Percentiles rank a stretch among this genome's conserved stretches.
These are phyloP conservation scores for Exophiala lecanii-corni DNA, from an alignment of 2,329 filamentous ascomycete genomes.

Conservation along the genomic window DNA sequence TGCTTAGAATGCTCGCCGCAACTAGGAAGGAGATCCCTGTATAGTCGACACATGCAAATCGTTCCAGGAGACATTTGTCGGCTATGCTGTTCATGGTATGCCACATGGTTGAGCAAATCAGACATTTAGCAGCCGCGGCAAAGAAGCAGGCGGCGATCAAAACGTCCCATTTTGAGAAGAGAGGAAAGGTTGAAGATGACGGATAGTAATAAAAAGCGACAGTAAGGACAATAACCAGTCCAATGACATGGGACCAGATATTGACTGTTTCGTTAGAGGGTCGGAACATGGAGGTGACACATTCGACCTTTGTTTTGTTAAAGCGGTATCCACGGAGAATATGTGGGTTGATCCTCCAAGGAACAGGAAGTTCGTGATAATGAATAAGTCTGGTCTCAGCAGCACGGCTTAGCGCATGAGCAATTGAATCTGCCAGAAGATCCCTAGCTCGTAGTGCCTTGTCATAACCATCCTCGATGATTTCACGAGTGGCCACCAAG, in stretches of 20 bases:
- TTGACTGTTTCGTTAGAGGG: conserved; percentile 93
- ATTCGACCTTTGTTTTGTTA: conserved; percentile 83
- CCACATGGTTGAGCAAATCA: conserved; percentile 94
- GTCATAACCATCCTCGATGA: conserved; percentile 76
- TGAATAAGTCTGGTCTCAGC: conserved; percentile 75
- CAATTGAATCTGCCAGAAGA: conserved; percentile 77
- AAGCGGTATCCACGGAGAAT: conserved; percentile 92
- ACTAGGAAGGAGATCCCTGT: conserved; percentile 95
- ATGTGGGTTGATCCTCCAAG: conserved; percentile 93
- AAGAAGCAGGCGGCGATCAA: conserved; percentile 93
- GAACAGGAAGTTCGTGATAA: conserved; percentile 84
- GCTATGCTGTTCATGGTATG: conserved; percentile 98
- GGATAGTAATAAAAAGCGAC: conserved; percentile 97
- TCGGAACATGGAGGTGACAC: conserved; percentile 74
- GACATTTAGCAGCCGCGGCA: conserved; percentile 88
- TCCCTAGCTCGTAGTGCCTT: conserved; percentile 78
- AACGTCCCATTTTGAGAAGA: conserved; percentile 82
- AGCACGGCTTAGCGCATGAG: conserved; percentile 69
- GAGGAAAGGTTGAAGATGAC: conserved; percentile 74
- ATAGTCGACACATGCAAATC: conserved; percentile 97
- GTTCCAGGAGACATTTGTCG: conserved; percentile 80
- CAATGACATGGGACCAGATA: conserved; percentile 94
- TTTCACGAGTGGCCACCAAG: conserved; percentile 66
- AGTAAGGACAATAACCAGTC: conserved; percentile 78
- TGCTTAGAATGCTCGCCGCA: conserved; percentile 94